These are phyloP conservation scores for Paxillus ammoniavirescens DNA, from an alignment of 768 basidiomycete species.

Conservation along the genomic window DNA sequence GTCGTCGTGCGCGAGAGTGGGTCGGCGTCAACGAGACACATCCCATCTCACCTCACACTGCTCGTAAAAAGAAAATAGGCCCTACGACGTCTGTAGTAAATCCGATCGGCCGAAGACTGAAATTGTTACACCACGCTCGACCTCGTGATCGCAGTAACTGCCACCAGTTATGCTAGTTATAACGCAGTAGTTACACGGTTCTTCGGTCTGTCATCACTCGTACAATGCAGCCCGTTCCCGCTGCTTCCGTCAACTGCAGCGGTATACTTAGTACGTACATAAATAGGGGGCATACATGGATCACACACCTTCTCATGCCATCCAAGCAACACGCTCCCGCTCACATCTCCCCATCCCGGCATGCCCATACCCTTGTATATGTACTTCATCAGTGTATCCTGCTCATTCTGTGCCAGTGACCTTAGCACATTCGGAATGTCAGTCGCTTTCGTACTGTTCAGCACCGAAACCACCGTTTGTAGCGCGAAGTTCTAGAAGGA, in stretches of 20 bases:
- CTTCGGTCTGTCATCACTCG: slow-evolving; percentile 74
- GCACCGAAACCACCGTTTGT: slow-evolving; percentile 77
- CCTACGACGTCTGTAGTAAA: no score
- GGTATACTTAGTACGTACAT: neutral
- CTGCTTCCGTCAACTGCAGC: slow-evolving; percentile 81
- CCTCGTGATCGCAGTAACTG: no score
- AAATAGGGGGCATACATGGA: neutral
- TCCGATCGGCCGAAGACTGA: no score
- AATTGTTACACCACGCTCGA: no score
- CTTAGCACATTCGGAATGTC: slow-evolving; percentile 81
- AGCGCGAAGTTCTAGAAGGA: slow-evolving; percentile 66
- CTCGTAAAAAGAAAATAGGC: no score
- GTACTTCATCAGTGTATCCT: slow-evolving; percentile 95
- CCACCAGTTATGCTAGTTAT: no score
- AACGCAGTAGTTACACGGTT: slow-evolving; percentile 39
- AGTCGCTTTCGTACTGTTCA: slow-evolving; percentile 90
- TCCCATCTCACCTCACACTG: no score
- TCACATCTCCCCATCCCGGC: slow-evolving; percentile 58
- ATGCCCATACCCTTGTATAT: slow-evolving; percentile 94
- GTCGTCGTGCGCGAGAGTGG: no score
- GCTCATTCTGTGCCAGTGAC: slow-evolving; percentile 65
- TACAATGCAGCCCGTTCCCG: slow-evolving; percentile 94
- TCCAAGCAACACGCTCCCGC: slow-evolving; percentile 61
- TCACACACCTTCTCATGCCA: slow-evolving; percentile 91
- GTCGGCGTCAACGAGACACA: no score